phyloP scores from a whole-genome alignment of 257 asterid species.

The Salvia splendens region DNA sequence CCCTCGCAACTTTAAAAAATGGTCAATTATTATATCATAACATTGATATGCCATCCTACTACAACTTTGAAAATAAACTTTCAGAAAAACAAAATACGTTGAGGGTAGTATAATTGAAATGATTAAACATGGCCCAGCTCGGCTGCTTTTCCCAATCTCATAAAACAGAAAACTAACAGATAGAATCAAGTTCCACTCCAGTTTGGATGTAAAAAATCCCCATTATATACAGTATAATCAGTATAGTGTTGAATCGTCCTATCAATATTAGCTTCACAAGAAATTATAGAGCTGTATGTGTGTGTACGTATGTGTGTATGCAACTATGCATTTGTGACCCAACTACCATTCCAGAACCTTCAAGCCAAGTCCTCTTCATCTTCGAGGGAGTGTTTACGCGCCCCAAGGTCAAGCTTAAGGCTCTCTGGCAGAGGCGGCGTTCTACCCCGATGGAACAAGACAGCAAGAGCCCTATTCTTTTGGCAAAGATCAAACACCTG shows the following conservation, averaged over 20 bases:
- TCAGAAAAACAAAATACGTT: no score
- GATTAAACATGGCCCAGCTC: neutral
- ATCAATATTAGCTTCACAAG: slow-evolving; percentile 14
- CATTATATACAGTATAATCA: slow-evolving; percentile 37
- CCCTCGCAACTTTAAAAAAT: no score
- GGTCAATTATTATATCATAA: no score
- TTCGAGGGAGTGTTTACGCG: slow-evolving; percentile 85
- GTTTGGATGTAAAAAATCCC: slow-evolving; percentile 11
- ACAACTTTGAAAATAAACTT: no score
- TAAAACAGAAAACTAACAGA: slow-evolving; percentile 9
- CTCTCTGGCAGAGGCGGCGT: slow-evolving; percentile 83
- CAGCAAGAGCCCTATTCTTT: slow-evolving; percentile 81
- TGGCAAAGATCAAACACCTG: slow-evolving; percentile 93
- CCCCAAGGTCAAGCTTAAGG: slow-evolving; percentile 75
- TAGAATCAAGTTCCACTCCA: slow-evolving; percentile 17
- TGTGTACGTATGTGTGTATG: neutral
- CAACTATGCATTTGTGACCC: neutral
- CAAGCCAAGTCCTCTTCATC: slow-evolving; percentile 56
- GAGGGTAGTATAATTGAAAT: neutral
- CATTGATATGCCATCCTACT: no score
- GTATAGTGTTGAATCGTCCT: slow-evolving; percentile 3
- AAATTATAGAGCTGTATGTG: slow-evolving; percentile 1
- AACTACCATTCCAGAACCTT: slow-evolving; percentile 3
- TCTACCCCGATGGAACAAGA: slow-evolving; percentile 75
- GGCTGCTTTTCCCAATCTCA: neutral